Base-by-base conservation (phyloP, 352 stramenopile species). In the Pythium oligandrum region DNA sequence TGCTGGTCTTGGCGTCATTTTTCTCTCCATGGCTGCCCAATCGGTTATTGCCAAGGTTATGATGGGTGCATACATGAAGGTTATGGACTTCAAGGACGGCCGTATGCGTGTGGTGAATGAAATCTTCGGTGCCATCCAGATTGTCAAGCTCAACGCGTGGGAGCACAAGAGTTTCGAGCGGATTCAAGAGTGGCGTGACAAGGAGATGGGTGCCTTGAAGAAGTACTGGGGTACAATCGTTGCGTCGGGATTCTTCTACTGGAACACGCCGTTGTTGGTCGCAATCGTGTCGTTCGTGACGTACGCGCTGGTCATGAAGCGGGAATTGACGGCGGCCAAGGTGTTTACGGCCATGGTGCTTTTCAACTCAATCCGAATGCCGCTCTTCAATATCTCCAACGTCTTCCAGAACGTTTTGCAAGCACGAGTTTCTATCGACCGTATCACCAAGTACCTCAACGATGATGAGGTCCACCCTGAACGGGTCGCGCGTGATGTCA, bases 101-200 rank as follows among this genome's bases (percentile, higher is more conserved):
- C 61, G 61, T 33, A 63, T 69, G 50, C 59, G 50, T 34, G 40
- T 69, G 17, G 39, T 71, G 4, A 72, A 71, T 17, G 64, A 73
- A 37, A 35, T 73, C 2, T 49, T 71, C 55, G 55, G 34, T 36
- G 64, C 51, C 3, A 92, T 95, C 53, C 77, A 86, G 32, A 85
- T 95, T 57, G 81, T 95, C 70, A 96, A 95, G 63, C 84, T 95
- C 53, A 93, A 95, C 72, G 81, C 81, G 7, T 96, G 84, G 82
- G 89, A 97, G 52, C 12, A 48, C 17, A 72, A 86, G 2, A 93
- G 94, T 64, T 59, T 66, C 10, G 73, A 69, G 12, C 75, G 90
- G 57, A 77, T 97, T 30, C 40, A 53, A 30, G 33, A 62, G 36
- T 45, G 83, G 3, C 72, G 87, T 17, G 53, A 70, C 5, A 63